phyloP scores from a whole-genome alignment of 139 green algal species.

The Bryopsis sp. region DNA sequence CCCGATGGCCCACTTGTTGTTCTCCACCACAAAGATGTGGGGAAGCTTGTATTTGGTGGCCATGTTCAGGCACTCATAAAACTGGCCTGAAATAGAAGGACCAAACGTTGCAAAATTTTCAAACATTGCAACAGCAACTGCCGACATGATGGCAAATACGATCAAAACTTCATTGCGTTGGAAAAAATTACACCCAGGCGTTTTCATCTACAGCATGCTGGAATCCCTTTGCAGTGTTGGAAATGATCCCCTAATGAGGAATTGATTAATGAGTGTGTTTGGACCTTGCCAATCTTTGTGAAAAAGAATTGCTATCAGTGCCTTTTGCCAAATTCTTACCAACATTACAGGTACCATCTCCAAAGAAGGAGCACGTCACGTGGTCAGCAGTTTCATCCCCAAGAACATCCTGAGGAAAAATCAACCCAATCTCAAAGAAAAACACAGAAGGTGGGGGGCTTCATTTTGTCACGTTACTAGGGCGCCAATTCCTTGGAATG shows the following conservation, averaged over 20 bases:
- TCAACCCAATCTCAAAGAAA: not conserved
- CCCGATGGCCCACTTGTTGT: conserved; percentile 98
- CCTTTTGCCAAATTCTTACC: no score
- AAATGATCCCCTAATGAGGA: no score
- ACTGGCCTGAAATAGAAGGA: conserved; percentile 3
- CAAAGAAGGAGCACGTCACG: conserved; percentile 87
- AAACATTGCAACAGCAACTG: not conserved
- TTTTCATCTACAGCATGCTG: no score
- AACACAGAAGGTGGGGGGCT: not conserved
- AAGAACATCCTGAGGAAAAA: conserved; percentile 55
- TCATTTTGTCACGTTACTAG: not conserved
- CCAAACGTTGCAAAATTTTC: not conserved
- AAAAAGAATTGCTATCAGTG: no score
- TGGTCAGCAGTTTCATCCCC: conserved; percentile 65
- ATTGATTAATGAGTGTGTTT: no score
- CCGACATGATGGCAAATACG: no score
- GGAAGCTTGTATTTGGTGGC: conserved; percentile 94
- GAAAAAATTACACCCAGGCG: no score
- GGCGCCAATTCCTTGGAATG: no score
- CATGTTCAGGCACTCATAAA: conserved; percentile 89
- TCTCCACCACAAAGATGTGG: conserved; percentile 98
- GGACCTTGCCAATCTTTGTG: no score
- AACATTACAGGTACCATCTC: conserved; percentile 96
- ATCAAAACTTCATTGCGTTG: no score
- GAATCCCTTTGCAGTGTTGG: no score